Evolutionary conservation across 306 rosid species (phyloP), one percentile per base, ranked within the genome.

Genomic region (Begonia peltatifolia): DNA sequence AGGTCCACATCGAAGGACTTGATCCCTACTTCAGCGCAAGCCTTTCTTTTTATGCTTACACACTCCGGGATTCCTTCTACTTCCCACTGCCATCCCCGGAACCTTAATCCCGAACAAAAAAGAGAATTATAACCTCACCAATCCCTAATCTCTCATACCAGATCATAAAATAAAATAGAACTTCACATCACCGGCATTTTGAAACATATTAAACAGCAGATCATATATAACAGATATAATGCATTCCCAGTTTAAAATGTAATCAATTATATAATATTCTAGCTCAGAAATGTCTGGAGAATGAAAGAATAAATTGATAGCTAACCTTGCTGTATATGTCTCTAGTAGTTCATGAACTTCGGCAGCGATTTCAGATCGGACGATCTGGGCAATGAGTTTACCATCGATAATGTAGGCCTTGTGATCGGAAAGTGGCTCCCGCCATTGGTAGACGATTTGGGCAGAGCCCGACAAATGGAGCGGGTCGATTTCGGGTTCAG

Each of bases 71-170:
- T 66, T 90, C 97, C 69, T 90, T 83, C 85, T 73, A 78, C 17
- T 56, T 14, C 97, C 97, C 53, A 85, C 95, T 11, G 95, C 97
- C 58, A 90, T 64, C 35, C 95, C 97, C 10, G 95, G 95, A 58
- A 85, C 94, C 96, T 79, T 64, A 52, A 12, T 42, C 14, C 17
- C 52, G 14, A 22, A 4, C 22, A 22, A 11, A 54, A 14, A 30
- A 30, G 38, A 30, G 38, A 30, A 30, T 30, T 6, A 7, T 30
- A 30, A 5, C 9, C 1, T 30, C 38, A 30, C 38, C 38, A 30
- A 20, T 30, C 38, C 3, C 38, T 30, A 30, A 30, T 30, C 38
- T 30, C 38, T 5, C 9, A 30, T 30, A 30, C 38, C 7, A 30
- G 38, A 30, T 7, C 38, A 30, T 5, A 30, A 5, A 5, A 30